A percentile compares a stretch with the other conserved stretches of the same genome.
phyloP scores from a whole-genome alignment of 805 yeast species.

The Starmerella floris region DNA sequence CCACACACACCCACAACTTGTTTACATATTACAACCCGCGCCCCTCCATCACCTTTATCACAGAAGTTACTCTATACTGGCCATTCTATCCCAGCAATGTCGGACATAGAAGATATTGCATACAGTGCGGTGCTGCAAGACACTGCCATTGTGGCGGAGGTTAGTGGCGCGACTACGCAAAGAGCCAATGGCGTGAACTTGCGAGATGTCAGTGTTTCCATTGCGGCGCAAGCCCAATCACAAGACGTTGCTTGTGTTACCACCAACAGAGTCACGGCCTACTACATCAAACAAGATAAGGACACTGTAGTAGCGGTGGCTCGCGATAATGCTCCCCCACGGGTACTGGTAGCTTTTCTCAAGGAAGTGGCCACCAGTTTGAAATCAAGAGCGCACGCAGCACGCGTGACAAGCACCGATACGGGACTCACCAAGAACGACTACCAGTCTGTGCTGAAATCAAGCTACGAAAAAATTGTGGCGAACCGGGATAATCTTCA shows the following conservation, averaged over 20 bases:
- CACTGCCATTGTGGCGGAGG: constrained; percentile 2
- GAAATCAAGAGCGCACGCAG: background rate
- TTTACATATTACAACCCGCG: too few species aligned
- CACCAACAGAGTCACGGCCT: constrained; percentile 13
- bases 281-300: constrained; percentile 8
- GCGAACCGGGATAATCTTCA: constrained; percentile 20
- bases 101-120: background rate
- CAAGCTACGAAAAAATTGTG: constrained; percentile 3
- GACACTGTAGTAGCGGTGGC: constrained; percentile 13
- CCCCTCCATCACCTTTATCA: too few species aligned
- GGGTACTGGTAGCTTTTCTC: constrained; percentile 21
- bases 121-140: constrained; percentile 7
- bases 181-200: background rate
- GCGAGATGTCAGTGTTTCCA: constrained; percentile 15
- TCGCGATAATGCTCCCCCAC: constrained; percentile 18
- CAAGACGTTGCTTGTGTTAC: constrained; percentile 16
- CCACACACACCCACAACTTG: too few species aligned
- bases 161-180: background rate
- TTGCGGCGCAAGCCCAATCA: constrained; percentile 18
- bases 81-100: too few species aligned
- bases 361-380: constrained; percentile 15
- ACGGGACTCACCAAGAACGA: background rate
- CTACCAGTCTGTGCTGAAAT: constrained; percentile 12
- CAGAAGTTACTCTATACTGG: too few species aligned
- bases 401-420: background rate